A percentile compares a stretch with the other conserved stretches of the same genome.
phyloP scores from a whole-genome alignment of 2,329 filamentous ascomycete species.

The Apiospora phragmitis region DNA sequence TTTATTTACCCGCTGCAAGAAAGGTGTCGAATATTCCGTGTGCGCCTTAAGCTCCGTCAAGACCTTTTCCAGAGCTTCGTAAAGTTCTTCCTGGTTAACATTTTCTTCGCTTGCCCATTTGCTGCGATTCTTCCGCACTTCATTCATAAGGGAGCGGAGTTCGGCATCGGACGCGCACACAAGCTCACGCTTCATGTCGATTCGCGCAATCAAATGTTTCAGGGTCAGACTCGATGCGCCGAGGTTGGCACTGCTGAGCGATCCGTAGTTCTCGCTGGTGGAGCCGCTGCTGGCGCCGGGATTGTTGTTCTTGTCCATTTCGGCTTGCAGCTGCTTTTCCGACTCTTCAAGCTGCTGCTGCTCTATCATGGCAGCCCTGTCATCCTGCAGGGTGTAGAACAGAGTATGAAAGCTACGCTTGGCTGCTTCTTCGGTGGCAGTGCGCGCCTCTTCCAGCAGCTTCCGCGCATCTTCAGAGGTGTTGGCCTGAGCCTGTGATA shows the following conservation, averaged over 20 bases:
- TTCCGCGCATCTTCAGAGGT: slow-evolving; percentile 87
- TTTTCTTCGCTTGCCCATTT: slow-evolving; percentile 99
- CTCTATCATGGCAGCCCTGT: slow-evolving; percentile 94
- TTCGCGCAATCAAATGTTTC: slow-evolving; percentile 94
- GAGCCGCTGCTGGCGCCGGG: slow-evolving; percentile 50
- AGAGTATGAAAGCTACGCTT: slow-evolving; percentile 89
- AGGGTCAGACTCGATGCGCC: slow-evolving; percentile 94
- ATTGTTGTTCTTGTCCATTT: slow-evolving; percentile 73
- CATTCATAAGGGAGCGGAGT: slow-evolving; percentile 88
- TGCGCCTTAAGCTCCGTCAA: slow-evolving; percentile 95
- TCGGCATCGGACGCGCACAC: slow-evolving; percentile 93
- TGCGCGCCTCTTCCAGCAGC: slow-evolving; percentile 88
- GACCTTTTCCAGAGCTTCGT: slow-evolving; percentile 95
- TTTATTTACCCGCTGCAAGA: slow-evolving; percentile 92
- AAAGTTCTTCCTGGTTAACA: slow-evolving; percentile 95
- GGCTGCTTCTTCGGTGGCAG: slow-evolving; percentile 84
- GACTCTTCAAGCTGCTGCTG: slow-evolving; percentile 96
- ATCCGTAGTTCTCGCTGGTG: slow-evolving; percentile 72
- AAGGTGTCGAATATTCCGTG: slow-evolving; percentile 96
- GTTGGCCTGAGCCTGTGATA: slow-evolving; percentile 51
- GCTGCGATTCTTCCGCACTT: slow-evolving; percentile 95
- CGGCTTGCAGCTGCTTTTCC: slow-evolving; percentile 92
- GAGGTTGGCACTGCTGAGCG: slow-evolving; percentile 89
- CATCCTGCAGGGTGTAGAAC: slow-evolving; percentile 94
- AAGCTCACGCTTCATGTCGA: slow-evolving; percentile 88